Evolutionary conservation across 495 filamentous ascomycete species (phyloP), one percentile per base, ranked within the genome.

Genomic region (Pseudoneurospora amorphoporcata): DNA sequence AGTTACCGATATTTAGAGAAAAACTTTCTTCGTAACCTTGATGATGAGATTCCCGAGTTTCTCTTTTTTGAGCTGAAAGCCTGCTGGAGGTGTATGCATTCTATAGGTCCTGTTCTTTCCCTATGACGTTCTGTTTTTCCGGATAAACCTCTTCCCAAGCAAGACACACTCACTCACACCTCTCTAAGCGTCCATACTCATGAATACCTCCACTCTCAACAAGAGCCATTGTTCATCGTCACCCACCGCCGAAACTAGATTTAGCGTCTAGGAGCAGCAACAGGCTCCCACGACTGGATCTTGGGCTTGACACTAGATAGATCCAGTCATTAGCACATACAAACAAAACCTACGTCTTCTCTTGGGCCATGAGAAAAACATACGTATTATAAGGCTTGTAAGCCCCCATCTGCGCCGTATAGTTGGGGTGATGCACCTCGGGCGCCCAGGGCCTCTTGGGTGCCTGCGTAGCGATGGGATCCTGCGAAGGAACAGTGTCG

Each of bases 361-460:
- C 32, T n/a, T 37, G 4, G n/a, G 32, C 23, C 23, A 23, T 23
- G 23, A 23, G 23, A 23, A 23, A 23, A n/a, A 89, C 92, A 78
- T 80, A 97, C 95, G 95, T 99, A 82, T 87, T 96, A 81, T 98
- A 99, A 17, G 96, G 88, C 85, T 92, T 95, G 85, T 88, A 99
- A 12, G 94, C 94, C 70, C 86, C 93, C 70, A 92, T 88, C 69
- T 84, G 89, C 58, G 85, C 81, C 17, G 95, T 97, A 74, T 88
- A 81, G 79, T 91, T 96, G 68, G 92, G 89, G 65, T 90, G 83
- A 79, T 95, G 94, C 41, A 86, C 84, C 37, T 87, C 79, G 39
- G 83, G 73, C 76, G 97, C 94, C 95, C 94, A 98, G 39, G 81
- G 77, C 45, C 93, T 87, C 71, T 87, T 84, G 37, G 88, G 85